These are phyloP conservation scores for Penicillium lividum DNA, from an alignment of 495 filamentous ascomycete species.

Conservation along the genomic window DNA sequence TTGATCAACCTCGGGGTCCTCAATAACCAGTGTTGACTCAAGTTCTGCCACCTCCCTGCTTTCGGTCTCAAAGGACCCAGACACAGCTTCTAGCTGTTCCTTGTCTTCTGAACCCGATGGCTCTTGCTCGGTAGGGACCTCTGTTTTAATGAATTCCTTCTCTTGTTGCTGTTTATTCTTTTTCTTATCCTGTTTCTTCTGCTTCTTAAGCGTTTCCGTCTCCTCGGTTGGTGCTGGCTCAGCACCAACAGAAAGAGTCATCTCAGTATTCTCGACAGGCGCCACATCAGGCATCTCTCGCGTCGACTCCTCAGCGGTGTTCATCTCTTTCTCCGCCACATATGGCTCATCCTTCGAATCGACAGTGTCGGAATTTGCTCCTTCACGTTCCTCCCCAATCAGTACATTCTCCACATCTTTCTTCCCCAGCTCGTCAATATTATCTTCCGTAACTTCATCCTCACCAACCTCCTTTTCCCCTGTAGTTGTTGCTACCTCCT, in stretches of 20 bases:
- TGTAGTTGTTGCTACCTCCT: constrained; percentile 1
- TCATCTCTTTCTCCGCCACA: constrained; percentile 17
- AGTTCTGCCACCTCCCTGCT: neutral
- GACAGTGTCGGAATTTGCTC: constrained; percentile 1
- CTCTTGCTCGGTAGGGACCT: neutral
- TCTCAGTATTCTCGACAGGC: constrained; percentile 3
- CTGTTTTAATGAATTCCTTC: neutral
- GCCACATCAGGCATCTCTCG: constrained; percentile 8
- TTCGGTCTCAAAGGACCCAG: neutral
- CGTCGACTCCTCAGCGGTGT: constrained; percentile 10
- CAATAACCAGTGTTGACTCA: neutral
- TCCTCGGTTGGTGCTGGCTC: constrained; percentile 1
- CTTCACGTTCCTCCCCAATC: constrained; percentile 7
- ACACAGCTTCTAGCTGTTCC: neutral
- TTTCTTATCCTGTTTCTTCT: constrained; percentile 29
- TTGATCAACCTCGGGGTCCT: constrained; percentile 7
- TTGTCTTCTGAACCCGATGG: neutral
- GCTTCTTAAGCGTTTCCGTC: constrained; percentile 18
- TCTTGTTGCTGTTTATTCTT: constrained; percentile 22
- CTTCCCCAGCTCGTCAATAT: constrained; percentile 3
- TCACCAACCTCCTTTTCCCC: constrained; percentile 4
- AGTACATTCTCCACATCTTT: constrained; percentile 9
- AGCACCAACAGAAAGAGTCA: neutral
- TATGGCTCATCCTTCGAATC: constrained; percentile 7
- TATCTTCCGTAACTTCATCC: constrained; percentile 9